Evolutionary conservation across 192 early-diverging fungal genomes (phyloP).

Genomic region (Backusella mclennaniae): DNA sequence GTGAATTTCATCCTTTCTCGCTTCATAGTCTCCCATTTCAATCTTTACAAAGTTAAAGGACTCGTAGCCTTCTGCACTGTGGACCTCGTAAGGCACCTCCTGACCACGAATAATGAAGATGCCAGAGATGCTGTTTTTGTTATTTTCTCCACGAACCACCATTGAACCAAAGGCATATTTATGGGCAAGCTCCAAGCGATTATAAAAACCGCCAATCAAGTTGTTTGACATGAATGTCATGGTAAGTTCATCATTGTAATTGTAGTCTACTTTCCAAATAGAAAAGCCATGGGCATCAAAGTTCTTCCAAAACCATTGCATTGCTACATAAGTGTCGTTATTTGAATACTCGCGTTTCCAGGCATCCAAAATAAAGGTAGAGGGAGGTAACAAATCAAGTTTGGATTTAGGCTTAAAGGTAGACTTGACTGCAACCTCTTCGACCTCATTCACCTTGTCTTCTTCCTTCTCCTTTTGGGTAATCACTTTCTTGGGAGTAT

Average conservation of each 20-base stretch:
- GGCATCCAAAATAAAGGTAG: conserved; percentile 80
- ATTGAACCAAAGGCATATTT: conserved; percentile 94
- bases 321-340: conserved; percentile 86
- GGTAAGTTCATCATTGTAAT: conserved; percentile 93
- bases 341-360: conserved; percentile 99
- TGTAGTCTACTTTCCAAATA: conserved; percentile 91
- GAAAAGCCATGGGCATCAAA: conserved; percentile 85
- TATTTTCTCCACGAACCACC: conserved; percentile 78
- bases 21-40: conserved; percentile 58
- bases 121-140: conserved; percentile 88
- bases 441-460: conserved; percentile 44
- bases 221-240: conserved; percentile 90
- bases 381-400: conserved; percentile 82
- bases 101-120: conserved; percentile 93
- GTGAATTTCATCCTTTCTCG: conserved; percentile 47
- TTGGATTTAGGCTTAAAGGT: conserved; percentile 89
- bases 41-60: conserved; percentile 81
- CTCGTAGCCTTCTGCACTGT: conserved; percentile 84
- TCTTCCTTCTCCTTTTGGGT: conserved; percentile 31
- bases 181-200: conserved; percentile 85
- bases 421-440: conserved; percentile 61
- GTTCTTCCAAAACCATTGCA: conserved; percentile 94
- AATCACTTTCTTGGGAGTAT: not conserved
- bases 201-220: conserved; percentile 91
- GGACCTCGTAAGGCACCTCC: conserved; percentile 69